Percentiles rank a stretch among this genome's conserved stretches.
These are phyloP conservation scores for Drechslerella dactyloides DNA, from an alignment of 2,329 filamentous ascomycete genomes.

Conservation along the genomic window DNA sequence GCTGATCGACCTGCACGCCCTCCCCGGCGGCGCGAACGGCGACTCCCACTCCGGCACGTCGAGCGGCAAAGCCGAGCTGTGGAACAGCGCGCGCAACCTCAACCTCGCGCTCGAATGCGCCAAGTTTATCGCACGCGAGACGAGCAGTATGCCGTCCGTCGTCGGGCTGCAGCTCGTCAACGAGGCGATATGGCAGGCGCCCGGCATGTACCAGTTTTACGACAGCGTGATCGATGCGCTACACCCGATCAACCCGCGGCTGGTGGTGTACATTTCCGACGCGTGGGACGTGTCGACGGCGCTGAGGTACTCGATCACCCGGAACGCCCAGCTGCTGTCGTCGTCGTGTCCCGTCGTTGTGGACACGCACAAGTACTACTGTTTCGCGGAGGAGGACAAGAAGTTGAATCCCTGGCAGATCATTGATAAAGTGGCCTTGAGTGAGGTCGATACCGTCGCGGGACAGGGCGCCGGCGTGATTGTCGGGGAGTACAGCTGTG, in stretches of 20 bases:
- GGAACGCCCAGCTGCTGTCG: conserved; percentile 59
- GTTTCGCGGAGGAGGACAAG: conserved; percentile 65
- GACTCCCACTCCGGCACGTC: conserved; percentile 66
- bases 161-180: conserved; percentile 67
- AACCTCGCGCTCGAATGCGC: conserved; percentile 62
- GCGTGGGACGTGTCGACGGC: conserved; percentile 64
- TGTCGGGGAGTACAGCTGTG: conserved; percentile 67
- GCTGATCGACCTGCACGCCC: conserved; percentile 66
- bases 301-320: conserved; percentile 60
- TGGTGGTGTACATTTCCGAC: conserved; percentile 67
- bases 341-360: conserved; percentile 61
- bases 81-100: conserved; percentile 60
- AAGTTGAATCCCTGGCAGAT: conserved; percentile 63
- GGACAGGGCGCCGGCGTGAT: conserved; percentile 58
- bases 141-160: conserved; percentile 60
- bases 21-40: conserved; percentile 66
- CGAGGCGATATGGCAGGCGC: conserved; percentile 63
- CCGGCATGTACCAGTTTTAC: conserved; percentile 67
- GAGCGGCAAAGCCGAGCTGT: conserved; percentile 63
- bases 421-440: conserved; percentile 59
- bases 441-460: conserved; percentile 57
- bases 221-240: conserved; percentile 62
- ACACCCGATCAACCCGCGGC: conserved; percentile 60
- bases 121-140: conserved; percentile 63
- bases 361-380: conserved; percentile 68